These are phyloP conservation scores for Colletotrichum sp. DNA, from an alignment of 2,329 filamentous ascomycete genomes.

Conservation along the genomic window DNA sequence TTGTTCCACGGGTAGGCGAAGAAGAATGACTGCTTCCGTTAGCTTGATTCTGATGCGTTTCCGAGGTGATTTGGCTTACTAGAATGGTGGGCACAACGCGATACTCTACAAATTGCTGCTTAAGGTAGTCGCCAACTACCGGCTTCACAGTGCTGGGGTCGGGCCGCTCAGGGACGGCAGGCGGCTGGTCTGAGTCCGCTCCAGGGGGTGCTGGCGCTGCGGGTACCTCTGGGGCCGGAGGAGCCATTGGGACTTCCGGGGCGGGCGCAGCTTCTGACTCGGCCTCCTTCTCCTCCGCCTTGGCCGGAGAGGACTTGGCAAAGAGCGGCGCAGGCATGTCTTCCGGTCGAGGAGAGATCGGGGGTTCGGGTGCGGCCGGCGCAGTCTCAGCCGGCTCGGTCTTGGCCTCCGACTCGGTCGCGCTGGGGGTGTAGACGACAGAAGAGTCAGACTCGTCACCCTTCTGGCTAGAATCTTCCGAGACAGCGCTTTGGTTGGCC, in stretches of 20 bases:
- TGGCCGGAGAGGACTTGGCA: conserved; percentile 36
- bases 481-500: neutral
- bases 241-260: conserved; percentile 10
- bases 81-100: conserved; percentile 94
- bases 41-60: neutral
- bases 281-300: neutral
- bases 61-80: conserved; percentile 58
- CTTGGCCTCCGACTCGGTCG: conserved; percentile 10
- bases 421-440: conserved; percentile 25
- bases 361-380: neutral
- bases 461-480: conserved; percentile 19
- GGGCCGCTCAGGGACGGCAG: conserved; percentile 20
- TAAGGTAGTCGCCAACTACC: conserved; percentile 92
- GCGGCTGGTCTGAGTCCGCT: conserved; percentile 15
- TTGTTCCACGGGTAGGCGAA: conserved; percentile 99
- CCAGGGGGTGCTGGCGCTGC: conserved; percentile 2
- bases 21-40: conserved; percentile 78
- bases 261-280: conserved; percentile 28
- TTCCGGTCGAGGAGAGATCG: conserved; percentile 62
- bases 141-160: conserved; percentile 50
- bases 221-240: conserved; percentile 5
- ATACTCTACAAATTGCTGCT: conserved; percentile 96
- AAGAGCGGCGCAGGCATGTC: conserved; percentile 74
- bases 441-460: conserved; percentile 30
- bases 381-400: neutral